These are phyloP conservation scores for Ascochyta viciae-villosae DNA, from an alignment of 2,329 filamentous ascomycete species.

Conservation along the genomic window DNA sequence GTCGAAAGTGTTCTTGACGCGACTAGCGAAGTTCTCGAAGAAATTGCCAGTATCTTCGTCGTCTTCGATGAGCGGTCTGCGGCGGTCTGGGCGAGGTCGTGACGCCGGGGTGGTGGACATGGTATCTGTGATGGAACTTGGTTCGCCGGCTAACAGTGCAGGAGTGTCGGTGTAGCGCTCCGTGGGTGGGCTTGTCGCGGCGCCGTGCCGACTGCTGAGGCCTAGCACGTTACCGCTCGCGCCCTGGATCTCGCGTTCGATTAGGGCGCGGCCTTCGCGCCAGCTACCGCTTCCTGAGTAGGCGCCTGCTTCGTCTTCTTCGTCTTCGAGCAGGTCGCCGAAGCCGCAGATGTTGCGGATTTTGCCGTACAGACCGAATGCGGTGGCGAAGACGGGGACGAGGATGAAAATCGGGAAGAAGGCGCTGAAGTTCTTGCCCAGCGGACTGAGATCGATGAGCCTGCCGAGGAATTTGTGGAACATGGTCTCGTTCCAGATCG, in stretches of 20 bases:
- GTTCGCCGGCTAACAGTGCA: constrained; percentile 13
- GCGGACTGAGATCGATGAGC: constrained; percentile 80
- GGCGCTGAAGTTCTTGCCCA: constrained; percentile 84
- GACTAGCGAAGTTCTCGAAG: constrained; percentile 81
- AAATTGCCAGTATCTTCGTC: constrained; percentile 78
- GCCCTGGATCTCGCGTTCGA: constrained; percentile 75
- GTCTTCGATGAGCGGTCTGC: constrained; percentile 53
- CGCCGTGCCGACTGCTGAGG: constrained; percentile 28
- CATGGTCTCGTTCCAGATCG: constrained; percentile 76
- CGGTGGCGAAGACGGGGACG: constrained; percentile 80
- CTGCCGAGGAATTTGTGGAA: constrained; percentile 89
- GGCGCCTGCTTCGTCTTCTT: constrained; percentile 64
- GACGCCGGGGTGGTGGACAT: not conserved
- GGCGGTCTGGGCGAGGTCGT: constrained; percentile 22
- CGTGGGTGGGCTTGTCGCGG: constrained; percentile 18
- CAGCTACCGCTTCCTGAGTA: constrained; percentile 81
- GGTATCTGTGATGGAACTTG: constrained; percentile 16
- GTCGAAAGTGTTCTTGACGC: constrained; percentile 92
- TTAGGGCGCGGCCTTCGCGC: constrained; percentile 89
- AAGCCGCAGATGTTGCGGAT: constrained; percentile 81
- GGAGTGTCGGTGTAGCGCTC: constrained; percentile 38
- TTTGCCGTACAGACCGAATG: constrained; percentile 89
- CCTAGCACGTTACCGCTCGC: constrained; percentile 48
- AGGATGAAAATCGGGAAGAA: constrained; percentile 90
- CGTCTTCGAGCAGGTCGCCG: constrained; percentile 77